Evolutionary conservation across 257 asterid genomes (phyloP).

Genomic region (Fraxinus excelsior): DNA sequence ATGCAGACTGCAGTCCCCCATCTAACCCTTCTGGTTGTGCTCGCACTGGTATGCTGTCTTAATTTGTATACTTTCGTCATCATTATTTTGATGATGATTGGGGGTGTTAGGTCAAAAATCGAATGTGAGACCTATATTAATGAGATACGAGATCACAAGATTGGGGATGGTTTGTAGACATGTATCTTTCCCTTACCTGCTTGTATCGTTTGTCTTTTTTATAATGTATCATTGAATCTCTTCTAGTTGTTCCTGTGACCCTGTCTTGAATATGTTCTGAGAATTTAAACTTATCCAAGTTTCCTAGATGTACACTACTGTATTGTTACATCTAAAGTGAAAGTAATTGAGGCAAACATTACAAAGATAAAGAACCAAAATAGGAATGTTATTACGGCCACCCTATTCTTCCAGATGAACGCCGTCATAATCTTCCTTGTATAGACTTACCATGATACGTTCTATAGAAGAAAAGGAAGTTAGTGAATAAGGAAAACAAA

Average conservation of each 20-base stretch:
- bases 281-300: background rate
- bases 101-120: background rate
- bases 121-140: background rate
- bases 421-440: background rate
- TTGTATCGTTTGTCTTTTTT: background rate
- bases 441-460: background rate
- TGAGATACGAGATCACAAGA: background rate
- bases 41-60: slow-evolving; percentile 68
- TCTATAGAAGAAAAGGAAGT: background rate
- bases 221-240: background rate
- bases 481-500: background rate
- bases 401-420: background rate
- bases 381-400: background rate
- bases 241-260: background rate
- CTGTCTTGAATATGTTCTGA: background rate
- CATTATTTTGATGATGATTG: background rate
- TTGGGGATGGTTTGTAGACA: slow-evolving; percentile 17
- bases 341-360: background rate
- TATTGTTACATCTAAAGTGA: background rate
- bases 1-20: slow-evolving; percentile 63
- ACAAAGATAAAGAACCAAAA: background rate
- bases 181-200: slow-evolving; percentile 3
- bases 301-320: background rate
- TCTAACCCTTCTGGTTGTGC: slow-evolving; percentile 89
- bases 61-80: slow-evolving; percentile 20